Percentiles rank a stretch among this genome's conserved stretches.
Conservation (phyloP, 306 rosid genomes). For the Glycine soja region DNA sequence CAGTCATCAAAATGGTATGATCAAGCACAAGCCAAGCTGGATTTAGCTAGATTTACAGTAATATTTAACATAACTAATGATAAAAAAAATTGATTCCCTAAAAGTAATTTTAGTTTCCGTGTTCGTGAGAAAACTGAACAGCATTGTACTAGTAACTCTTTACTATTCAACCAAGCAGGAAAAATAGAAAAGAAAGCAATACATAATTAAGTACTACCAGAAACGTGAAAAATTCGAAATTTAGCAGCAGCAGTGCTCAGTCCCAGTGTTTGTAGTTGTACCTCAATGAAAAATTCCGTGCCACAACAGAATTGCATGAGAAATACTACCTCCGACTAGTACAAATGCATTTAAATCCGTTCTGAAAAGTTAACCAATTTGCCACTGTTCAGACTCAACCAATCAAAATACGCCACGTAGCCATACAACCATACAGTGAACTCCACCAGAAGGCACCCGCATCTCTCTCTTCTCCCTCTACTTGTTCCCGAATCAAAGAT, state of each 20-base stretch:
- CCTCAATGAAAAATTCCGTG: conserved; percentile 38
- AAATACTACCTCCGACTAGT: neutral
- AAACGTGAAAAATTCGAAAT: neutral
- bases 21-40: neutral
- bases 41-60: conserved; percentile 53
- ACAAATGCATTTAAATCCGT: neutral
- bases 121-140: neutral
- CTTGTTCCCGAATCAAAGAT: conserved; percentile 48
- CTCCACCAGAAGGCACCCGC: conserved; percentile 39
- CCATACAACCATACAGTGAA: neutral
- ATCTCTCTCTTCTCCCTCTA: conserved; percentile 46
- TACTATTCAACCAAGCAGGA: neutral
- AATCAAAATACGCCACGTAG: conserved; percentile 43
- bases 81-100: neutral
- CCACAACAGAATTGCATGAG: conserved; percentile 7
- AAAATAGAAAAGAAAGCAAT: neutral
- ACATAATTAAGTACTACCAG: neutral
- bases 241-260: neutral
- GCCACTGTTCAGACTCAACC: neutral
- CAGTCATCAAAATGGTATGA: neutral
- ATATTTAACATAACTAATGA: neutral
- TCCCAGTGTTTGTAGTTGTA: neutral
- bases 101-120: neutral
- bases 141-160: too few species aligned
- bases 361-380: conserved; percentile 2